Conservation (phyloP, 106 monocot species). For the Posidonia australis region DNA sequence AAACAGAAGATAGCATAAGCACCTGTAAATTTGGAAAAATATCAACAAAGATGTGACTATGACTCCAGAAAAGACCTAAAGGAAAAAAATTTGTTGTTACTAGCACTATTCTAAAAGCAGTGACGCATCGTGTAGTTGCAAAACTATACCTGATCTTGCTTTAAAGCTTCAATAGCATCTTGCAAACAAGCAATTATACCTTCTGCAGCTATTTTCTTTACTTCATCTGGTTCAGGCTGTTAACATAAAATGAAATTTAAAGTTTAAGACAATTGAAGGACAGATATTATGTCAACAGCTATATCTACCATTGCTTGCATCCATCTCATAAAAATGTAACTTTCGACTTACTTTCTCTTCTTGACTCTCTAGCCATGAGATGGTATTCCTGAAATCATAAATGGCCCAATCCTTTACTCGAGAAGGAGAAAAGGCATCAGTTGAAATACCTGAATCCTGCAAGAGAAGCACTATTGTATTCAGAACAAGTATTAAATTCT, state of each 20-base stretch:
- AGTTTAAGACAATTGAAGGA: neutral
- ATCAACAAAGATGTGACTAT: no score
- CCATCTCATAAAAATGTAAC: neutral
- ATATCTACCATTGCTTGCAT: neutral
- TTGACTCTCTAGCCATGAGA: constrained; percentile 82
- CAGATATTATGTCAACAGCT: neutral
- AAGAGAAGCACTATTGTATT: constrained; percentile 3
- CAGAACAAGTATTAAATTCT: no score
- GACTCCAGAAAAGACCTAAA: neutral
- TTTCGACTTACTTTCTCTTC: constrained; percentile 59
- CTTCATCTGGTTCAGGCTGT: constrained; percentile 72
- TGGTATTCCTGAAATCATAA: constrained; percentile 50
- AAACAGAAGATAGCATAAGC: neutral
- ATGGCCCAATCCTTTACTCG: constrained; percentile 62
- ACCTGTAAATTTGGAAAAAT: no score
- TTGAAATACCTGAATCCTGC: neutral
- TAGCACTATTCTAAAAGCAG: neutral
- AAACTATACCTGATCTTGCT: constrained; percentile 47
- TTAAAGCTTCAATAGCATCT: constrained; percentile 76
- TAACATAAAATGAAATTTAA: neutral
- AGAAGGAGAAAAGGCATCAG: constrained; percentile 34
- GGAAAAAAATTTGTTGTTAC: neutral
- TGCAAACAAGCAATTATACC: constrained; percentile 89
- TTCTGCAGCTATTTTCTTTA: constrained; percentile 77
- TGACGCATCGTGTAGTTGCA: no score